Percentiles rank a stretch among this genome's conserved stretches.
Conservation (phyloP, 192 early-diverging fungal genomes). For the Entomortierella parvispora region DNA sequence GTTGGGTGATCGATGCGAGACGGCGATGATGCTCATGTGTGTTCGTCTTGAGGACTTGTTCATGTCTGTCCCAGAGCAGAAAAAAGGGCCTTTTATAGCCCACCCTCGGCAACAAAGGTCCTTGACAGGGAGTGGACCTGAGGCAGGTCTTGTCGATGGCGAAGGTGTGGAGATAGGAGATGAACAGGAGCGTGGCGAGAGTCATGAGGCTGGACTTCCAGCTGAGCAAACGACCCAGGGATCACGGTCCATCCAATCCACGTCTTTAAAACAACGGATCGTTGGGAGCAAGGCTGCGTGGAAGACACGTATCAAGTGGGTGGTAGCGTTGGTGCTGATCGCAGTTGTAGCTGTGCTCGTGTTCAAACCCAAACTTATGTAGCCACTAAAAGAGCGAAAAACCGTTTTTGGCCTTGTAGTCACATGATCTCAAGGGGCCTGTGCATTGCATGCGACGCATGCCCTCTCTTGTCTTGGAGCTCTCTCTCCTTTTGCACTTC, state of each 20-base stretch:
- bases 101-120: not conserved
- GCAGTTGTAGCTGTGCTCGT: constrained; percentile 26
- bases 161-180: not conserved
- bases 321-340: constrained; percentile 13
- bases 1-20: constrained; percentile 37
- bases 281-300: not conserved
- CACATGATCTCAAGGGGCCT: too few species aligned
- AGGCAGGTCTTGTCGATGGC: not conserved
- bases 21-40: constrained; percentile 48
- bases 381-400: not conserved
- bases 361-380: constrained; percentile 12
- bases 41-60: constrained; percentile 39
- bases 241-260: constrained; percentile 1
- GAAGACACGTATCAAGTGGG: constrained; percentile 24
- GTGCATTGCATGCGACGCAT: too few species aligned
- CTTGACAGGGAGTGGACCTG: not conserved
- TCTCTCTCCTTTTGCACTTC: too few species aligned
- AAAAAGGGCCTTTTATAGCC: constrained; percentile 17
- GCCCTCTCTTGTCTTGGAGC: too few species aligned
- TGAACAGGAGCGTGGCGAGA: not conserved
- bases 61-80: constrained; percentile 33
- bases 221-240: not conserved
- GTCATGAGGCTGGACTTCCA: not conserved
- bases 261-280: constrained; percentile 6
- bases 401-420: too few species aligned